Evolutionary conservation across 805 yeast species (phyloP), one percentile per base, ranked within the genome.

Genomic region (Ogataea populi-albae): DNA sequence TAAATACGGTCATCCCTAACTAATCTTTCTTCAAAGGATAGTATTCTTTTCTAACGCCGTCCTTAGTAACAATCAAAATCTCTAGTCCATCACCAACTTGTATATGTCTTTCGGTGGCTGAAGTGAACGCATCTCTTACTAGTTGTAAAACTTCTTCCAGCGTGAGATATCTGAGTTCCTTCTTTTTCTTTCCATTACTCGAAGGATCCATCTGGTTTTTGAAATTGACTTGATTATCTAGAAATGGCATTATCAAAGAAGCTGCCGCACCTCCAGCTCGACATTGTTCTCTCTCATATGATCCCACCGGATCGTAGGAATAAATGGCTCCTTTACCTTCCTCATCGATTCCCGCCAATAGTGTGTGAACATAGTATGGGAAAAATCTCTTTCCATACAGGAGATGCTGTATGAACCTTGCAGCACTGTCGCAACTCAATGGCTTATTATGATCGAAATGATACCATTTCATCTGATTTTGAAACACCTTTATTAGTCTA

Each of bases 251-350:
- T 49, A 93, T 88, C 65, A 93, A 75, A 45, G 88, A 77, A 1
- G 97, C 93, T 19, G 98, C 98, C 10, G 97, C 93, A 27, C 98
- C 98, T 46, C 95, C 97, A 2, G 98, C 98, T 56, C 97, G 78
- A 65, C 96, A 87, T 59, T 89, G 96, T 61, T 89, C 97, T 54
- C 96, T 79, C 65, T 93, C 98, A 59, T 93, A 93, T 2, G 96
- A 87, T 3, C 98, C 98, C 39, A 93, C 96, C 1, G 98, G 98
- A 60, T 93, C 98, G 61, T 86, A 93, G 10, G 98, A 89, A 62
- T 86, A 93, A 23, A 93, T 86, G 2, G 96, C 87, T 25, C 98
- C 98, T 52, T 81, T 81, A 9, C 98, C 98, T 39, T 82, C 79
- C 35, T 78, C 83, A 56, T 88, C 97, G 46, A 93, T 70, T 14